Conservation (phyloP, 352 stramenopile genomes). For the Phytophthora tubulina region DNA sequence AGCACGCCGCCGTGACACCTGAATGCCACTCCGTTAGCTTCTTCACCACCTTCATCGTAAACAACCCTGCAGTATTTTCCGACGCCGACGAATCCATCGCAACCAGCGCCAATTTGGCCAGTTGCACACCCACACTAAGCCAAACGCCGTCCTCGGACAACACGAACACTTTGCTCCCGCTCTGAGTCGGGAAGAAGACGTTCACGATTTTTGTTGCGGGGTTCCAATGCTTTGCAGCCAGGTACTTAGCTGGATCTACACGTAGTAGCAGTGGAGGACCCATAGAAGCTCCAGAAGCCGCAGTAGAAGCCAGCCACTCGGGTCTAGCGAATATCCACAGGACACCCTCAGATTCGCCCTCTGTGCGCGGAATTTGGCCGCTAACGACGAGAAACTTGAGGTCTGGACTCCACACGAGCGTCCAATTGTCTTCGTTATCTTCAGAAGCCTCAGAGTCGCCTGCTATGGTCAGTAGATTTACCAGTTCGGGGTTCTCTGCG, state of each 20-base stretch:
- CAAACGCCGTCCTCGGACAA: constrained; percentile 53
- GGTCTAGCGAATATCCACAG: constrained; percentile 61
- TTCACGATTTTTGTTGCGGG: constrained; percentile 40
- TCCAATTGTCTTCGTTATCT: constrained; percentile 25
- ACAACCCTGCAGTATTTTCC: constrained; percentile 31
- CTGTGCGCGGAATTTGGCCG: constrained; percentile 32
- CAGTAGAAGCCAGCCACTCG: constrained; percentile 47
- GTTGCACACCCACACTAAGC: constrained; percentile 59
- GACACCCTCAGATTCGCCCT: constrained; percentile 29
- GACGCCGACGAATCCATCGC: constrained; percentile 34
- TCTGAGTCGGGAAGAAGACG: constrained; percentile 55
- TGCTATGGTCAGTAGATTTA: constrained; percentile 33
- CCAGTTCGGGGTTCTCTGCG: constrained; percentile 9
- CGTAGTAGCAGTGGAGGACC: constrained; percentile 38
- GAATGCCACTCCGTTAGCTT: constrained; percentile 71
- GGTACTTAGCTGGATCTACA: constrained; percentile 42
- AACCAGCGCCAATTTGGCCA: constrained; percentile 55
- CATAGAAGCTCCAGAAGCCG: constrained; percentile 3
- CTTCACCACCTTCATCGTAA: constrained; percentile 55
- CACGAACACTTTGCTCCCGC: constrained; percentile 50
- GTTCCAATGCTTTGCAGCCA: constrained; percentile 60
- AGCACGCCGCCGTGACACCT: constrained; percentile 54
- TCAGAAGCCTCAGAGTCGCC: background rate
- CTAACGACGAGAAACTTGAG: constrained; percentile 58
- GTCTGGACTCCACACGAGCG: constrained; percentile 66